phyloP scores from a whole-genome alignment of 2,329 filamentous ascomycete species.

The Aspergillus texensis region DNA sequence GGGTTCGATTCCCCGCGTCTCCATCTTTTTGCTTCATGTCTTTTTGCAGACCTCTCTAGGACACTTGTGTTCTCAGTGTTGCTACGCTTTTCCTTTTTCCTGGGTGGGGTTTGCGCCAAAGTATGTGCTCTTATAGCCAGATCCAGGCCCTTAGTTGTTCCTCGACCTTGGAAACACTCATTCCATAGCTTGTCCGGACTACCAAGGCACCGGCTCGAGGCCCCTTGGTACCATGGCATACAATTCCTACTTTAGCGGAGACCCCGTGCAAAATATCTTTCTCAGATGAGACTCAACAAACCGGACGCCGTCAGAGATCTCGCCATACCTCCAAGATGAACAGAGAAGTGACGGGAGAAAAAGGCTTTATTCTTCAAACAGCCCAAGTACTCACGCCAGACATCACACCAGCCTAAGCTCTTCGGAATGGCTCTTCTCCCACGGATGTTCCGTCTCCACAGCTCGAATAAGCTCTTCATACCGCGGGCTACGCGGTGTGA shows the following conservation, averaged over 20 bases:
- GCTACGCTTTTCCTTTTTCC: not conserved
- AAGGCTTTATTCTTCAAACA: not conserved
- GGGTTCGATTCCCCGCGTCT: conserved; percentile 5
- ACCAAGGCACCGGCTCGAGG: no score
- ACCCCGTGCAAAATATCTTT: not conserved
- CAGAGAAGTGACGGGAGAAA: no score
- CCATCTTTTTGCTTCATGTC: not conserved
- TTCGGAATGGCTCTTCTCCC: conserved; percentile 42
- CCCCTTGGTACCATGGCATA: no score
- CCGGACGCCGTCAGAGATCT: not conserved
- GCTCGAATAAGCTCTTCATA: conserved; percentile 36
- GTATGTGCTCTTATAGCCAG: not conserved
- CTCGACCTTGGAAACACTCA: no score
- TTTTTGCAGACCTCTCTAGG: not conserved
- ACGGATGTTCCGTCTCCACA: conserved; percentile 42
- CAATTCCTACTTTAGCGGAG: not conserved
- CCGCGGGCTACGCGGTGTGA: conserved; percentile 38
- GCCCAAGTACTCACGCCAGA: not conserved
- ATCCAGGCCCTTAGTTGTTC: not conserved
- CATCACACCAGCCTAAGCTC: not conserved
- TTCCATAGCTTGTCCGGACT: not conserved
- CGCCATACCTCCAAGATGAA: no score
- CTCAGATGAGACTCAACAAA: not conserved
- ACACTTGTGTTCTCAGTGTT: not conserved
- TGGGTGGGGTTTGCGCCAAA: not conserved